Base-by-base conservation (phyloP, 352 stramenopile species). In the Globisporangium echinulatum region DNA sequence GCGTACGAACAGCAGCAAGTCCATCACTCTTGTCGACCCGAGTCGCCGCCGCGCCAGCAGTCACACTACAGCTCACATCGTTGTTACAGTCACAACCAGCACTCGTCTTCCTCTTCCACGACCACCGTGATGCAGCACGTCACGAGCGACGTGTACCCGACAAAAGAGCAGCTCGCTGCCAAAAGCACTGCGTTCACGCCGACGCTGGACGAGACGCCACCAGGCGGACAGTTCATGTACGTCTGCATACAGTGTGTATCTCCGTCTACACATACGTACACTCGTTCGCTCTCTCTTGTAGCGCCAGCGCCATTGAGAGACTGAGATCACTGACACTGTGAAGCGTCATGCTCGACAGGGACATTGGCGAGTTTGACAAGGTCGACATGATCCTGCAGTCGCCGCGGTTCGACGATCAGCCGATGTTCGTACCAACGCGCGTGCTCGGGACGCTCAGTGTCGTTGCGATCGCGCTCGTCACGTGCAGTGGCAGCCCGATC, bases 391-490 rank as follows among this genome's bases (percentile, higher is more conserved):
- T 67, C 33, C 61, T 67, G 33, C 49, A 67, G 40, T 64, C 60
- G 13, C 60, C 49, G 8, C 54, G 13, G 13, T 55, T 54, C 10
- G 42, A 61, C 10, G 38, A 59, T 11, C 25, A 48, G 46, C 15
- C 46, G 5, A 8, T 8, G 46, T 50, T 36, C 10, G 68, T 75
- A 14, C 61, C 40, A 39, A 53, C 61, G 10, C 60, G 60, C 49
- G 60, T 61, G 54, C 60, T 66, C 77, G 52, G 71, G 1, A 81
- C 65, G 6, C 25, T 68, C 13, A 68, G 67, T 25, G 61, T 88
- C 58, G 70, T 66, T 0, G 74, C 74, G 13, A 82, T 88, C 54
- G 73, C 71, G 4, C 85, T 82, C 48, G 70, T 90, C 46, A 73
- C 69, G 47, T 64, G 62, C 4, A 84, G 75, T 19, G 77, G 73